Base-by-base conservation (phyloP, 345 rosid genomes). In the Schrenkiella parvula region DNA sequence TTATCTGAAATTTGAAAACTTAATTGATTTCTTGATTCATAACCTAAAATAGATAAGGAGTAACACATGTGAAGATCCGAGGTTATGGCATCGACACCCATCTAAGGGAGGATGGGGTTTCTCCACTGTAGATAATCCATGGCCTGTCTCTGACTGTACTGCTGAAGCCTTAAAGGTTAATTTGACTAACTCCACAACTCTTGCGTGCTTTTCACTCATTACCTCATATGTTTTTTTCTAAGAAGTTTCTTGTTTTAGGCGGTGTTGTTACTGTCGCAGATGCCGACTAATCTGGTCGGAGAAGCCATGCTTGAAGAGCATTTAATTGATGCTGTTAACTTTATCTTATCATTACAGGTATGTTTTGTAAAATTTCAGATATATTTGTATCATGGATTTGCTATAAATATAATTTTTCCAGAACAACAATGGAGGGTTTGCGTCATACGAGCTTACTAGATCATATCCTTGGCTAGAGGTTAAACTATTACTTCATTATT, bases 61-160 rank as follows among this genome's bases (percentile, higher is more conserved):
- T 37, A 71, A 84, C 38, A 78, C 81, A 6, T 29, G 66, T 2
- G 80, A 77, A 10, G 66, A 80, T 47, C 67, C 59, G 2, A 62
- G 50, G 10, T 3, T 19, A 8, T 87, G 92, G 87, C 83, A 86
- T 18, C 83, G 89, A 7, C 89, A 90, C 70, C 65, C 82, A 34
- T 66, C 84, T 0, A 83, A 80, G 11, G 96, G 93, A 46, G 96
- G 88, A 43, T 90, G 96, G 93, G 80, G 89, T 50, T 90, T 90
- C 81, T 88, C 93, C 2, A 88, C 87, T 10, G 77, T 79, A 0
- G 93, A 90, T 32, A 74, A 86, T 43, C 87, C 85, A 4, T 90
- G 96, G 93, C 79, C 76, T n/a, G 87, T 80, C 10, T 84, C 96
- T 0, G 90, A 90, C 64, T 80, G 86, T 61, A 75, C 92, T 2